These are phyloP conservation scores for Phytophthora sojae DNA, from an alignment of 352 stramenopile species.

Conservation along the genomic window DNA sequence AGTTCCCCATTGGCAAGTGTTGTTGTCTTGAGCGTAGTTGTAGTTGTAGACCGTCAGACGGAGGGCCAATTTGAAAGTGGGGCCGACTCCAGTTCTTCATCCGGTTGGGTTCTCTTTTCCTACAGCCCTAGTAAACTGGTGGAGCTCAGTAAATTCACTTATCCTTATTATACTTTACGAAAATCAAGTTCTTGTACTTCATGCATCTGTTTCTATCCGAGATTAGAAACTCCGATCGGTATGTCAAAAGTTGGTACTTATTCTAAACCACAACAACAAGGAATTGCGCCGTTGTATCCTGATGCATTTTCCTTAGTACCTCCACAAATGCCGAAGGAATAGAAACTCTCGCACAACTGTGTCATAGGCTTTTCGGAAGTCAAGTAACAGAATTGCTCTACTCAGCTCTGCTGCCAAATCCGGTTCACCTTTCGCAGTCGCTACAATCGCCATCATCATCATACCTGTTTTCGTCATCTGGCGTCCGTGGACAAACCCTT, in stretches of 20 bases:
- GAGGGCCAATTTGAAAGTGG: too few species aligned
- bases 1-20: neutral
- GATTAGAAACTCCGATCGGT: too few species aligned
- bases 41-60: too few species aligned
- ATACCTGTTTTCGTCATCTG: neutral
- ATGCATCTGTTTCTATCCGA: too few species aligned
- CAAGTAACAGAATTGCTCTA: neutral
- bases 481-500: neutral
- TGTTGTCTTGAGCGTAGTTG: too few species aligned
- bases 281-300: neutral
- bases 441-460: conserved; percentile 1
- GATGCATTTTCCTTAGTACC: neutral
- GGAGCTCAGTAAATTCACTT: too few species aligned
- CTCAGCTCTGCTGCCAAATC: neutral
- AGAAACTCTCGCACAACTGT: neutral
- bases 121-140: too few species aligned
- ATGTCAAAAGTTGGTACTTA: too few species aligned
- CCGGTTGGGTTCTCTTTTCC: too few species aligned
- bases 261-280: neutral
- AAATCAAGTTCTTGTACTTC: too few species aligned
- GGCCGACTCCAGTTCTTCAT: too few species aligned
- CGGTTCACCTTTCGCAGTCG: neutral
- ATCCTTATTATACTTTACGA: too few species aligned
- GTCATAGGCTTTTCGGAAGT: neutral
- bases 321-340: neutral